phyloP scores from a whole-genome alignment of 169 alveolate genomes.

The Perkinsus olseni region DNA sequence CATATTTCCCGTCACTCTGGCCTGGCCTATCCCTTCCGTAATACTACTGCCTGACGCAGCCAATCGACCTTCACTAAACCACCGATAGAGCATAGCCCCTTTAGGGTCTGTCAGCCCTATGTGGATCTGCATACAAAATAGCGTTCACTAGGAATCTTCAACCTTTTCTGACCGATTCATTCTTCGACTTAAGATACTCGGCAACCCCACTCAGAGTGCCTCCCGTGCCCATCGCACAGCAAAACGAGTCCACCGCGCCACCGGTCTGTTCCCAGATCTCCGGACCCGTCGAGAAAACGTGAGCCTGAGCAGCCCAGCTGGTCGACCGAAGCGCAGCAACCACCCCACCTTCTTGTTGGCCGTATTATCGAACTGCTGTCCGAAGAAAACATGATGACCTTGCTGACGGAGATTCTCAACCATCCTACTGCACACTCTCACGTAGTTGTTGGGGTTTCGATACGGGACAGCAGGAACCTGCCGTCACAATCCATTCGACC shows the following conservation, averaged over 20 bases:
- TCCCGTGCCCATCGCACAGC: conserved; percentile 75
- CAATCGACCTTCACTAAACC: too few relatives aligned
- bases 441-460: conserved; percentile 49
- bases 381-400: conserved; percentile 40
- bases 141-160: not conserved
- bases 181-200: not conserved
- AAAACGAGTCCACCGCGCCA: conserved; percentile 59
- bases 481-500: too few relatives aligned
- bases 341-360: conserved; percentile 51
- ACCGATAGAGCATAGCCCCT: not conserved
- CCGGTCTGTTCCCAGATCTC: conserved; percentile 67
- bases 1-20: conserved; percentile 18
- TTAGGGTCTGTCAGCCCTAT: not conserved
- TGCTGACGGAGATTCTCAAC: conserved; percentile 26
- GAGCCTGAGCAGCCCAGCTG: conserved; percentile 51
- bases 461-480: too few relatives aligned
- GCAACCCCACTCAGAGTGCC: conserved; percentile 77
- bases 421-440: conserved; percentile 35
- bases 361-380: conserved; percentile 54
- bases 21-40: conserved; percentile 14
- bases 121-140: not conserved
- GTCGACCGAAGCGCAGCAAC: too few relatives aligned
- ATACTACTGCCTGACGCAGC: not conserved
- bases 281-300: conserved; percentile 72
- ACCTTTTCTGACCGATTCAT: not conserved